A percentile compares a stretch with the other conserved stretches of the same genome.
Conservation (phyloP, 768 basidiomycete species). For the Cyclocybe aegerita region DNA sequence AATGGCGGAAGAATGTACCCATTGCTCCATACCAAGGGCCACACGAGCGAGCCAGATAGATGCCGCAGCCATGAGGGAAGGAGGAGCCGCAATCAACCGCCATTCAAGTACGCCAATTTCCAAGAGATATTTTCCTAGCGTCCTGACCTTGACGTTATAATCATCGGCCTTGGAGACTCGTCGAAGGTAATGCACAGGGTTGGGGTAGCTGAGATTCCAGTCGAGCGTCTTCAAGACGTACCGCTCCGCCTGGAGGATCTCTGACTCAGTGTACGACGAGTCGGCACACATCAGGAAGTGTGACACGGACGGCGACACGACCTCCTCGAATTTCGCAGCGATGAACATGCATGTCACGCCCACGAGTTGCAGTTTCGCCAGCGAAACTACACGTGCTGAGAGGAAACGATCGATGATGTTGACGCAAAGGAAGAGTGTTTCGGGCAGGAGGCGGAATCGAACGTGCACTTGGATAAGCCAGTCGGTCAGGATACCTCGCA, state of each 20-base stretch:
- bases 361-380: conserved; percentile 93
- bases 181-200: conserved; percentile 91
- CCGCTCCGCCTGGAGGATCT: conserved; percentile 68
- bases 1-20: conserved; percentile 53
- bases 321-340: conserved; percentile 95
- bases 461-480: conserved; percentile 96
- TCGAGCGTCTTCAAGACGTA: conserved; percentile 92
- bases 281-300: conserved; percentile 88
- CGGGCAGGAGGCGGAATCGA: conserved; percentile 88
- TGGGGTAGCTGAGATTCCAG: conserved; percentile 91
- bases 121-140: conserved; percentile 90
- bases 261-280: conserved; percentile 84
- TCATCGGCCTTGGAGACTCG: conserved; percentile 95
- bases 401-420: conserved; percentile 92
- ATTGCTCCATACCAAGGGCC: conserved; percentile 78
- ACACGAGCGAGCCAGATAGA: conserved; percentile 88
- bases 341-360: conserved; percentile 94
- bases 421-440: conserved; percentile 92
- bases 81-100: conserved; percentile 76
- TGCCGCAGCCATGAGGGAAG: conserved; percentile 87
- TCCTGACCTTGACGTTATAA: conserved; percentile 89
- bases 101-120: conserved; percentile 92
- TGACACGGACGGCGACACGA: conserved; percentile 85
- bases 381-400: conserved; percentile 74
- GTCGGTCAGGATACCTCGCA: conserved; percentile 93